These are phyloP conservation scores for Penicillium sclerotiorum DNA, from an alignment of 2,329 filamentous ascomycete genomes.

Conservation along the genomic window DNA sequence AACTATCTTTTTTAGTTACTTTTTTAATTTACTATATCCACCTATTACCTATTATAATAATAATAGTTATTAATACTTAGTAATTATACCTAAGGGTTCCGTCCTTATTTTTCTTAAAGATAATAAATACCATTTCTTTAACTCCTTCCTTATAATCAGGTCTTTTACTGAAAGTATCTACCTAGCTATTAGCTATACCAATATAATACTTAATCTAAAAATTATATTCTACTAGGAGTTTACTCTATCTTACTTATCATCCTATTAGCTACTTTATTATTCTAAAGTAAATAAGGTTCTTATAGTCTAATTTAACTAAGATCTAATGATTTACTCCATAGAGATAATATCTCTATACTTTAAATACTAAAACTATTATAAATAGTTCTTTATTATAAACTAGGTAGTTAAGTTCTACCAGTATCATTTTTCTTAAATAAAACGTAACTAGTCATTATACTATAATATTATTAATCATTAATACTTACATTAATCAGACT, in stretches of 20 bases:
- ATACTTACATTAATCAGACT: not conserved
- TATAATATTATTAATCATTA: not conserved
- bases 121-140: not conserved
- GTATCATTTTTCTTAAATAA: not conserved
- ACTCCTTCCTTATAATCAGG: not conserved
- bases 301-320: constrained; percentile 5
- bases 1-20: not conserved
- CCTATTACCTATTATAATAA: not conserved
- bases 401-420: not conserved
- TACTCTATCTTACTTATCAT: not conserved
- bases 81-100: not conserved
- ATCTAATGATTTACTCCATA: constrained; percentile 1
- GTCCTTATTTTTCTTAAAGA: not conserved
- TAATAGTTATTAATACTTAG: not conserved
- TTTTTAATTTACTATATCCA: not conserved
- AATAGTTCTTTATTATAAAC: constrained; percentile 2
- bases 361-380: not conserved
- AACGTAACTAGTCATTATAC: not conserved
- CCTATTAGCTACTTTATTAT: not conserved
- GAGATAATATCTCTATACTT: constrained; percentile 1
- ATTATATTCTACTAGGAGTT: not conserved
- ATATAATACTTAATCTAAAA: not conserved
- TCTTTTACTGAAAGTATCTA: not conserved
- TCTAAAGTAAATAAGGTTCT: constrained; percentile 5
- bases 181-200: not conserved